Conservation (phyloP, 345 rosid genomes). For the Noccaea caerulescens region DNA sequence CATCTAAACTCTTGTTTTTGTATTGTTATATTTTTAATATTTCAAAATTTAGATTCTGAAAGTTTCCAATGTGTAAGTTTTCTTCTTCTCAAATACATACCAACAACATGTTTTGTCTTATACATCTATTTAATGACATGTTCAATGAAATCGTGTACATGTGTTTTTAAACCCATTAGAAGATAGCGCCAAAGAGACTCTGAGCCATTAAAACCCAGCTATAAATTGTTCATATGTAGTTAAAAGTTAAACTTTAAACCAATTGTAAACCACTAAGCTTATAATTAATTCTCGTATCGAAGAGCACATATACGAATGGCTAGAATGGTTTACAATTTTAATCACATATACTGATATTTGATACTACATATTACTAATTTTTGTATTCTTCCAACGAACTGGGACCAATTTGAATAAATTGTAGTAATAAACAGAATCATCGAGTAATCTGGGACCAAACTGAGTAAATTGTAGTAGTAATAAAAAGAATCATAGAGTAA, state of each 20-base stretch:
- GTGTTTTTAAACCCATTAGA: constrained; percentile 12
- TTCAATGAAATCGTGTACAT: constrained; percentile 16
- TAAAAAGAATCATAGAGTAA: no score
- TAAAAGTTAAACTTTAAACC: background rate
- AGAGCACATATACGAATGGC: background rate
- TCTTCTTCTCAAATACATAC: constrained; percentile 4
- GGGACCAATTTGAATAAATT: constrained; percentile 37
- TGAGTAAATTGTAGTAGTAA: no score
- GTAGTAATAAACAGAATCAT: background rate
- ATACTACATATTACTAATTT: background rate
- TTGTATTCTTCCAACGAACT: constrained; percentile 23
- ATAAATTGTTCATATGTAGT: background rate
- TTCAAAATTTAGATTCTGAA: background rate
- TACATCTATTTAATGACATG: constrained; percentile 14
- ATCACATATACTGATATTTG: background rate
- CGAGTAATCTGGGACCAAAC: background rate
- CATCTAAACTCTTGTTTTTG: background rate
- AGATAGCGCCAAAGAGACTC: background rate
- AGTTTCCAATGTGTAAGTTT: constrained; percentile 22
- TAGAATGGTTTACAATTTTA: background rate
- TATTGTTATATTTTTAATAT: background rate
- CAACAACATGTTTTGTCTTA: constrained; percentile 5
- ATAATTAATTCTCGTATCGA: background rate
- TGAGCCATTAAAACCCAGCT: background rate
- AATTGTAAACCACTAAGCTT: constrained; percentile 5